A percentile compares a stretch with the other conserved stretches of the same genome.
Evolutionary conservation across 2,329 filamentous ascomycete genomes (phyloP).

Genomic region (Sporothrix luriei): DNA sequence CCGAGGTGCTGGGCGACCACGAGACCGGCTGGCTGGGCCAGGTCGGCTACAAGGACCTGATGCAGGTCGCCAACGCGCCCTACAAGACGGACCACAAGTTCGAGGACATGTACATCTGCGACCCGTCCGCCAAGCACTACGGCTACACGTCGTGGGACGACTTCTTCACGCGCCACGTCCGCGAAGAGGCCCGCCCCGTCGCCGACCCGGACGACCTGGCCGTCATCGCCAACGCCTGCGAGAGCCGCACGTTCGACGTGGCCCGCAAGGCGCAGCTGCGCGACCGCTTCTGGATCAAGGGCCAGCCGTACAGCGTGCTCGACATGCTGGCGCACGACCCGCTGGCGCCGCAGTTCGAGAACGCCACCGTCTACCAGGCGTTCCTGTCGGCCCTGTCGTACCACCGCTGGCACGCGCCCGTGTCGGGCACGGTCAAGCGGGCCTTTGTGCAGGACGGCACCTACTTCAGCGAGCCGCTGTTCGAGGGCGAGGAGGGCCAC

Average conservation of each 20-base stretch:
- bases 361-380: conserved; percentile 70
- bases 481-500: conserved; percentile 39
- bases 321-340: conserved; percentile 65
- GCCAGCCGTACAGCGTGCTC: conserved; percentile 65
- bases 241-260: conserved; percentile 61
- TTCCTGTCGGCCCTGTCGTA: conserved; percentile 69
- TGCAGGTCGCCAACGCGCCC: conserved; percentile 55
- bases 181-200: conserved; percentile 59
- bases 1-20: conserved; percentile 51
- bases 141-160: conserved; percentile 69
- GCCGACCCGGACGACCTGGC: conserved; percentile 56
- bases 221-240: conserved; percentile 65
- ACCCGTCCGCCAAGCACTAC: conserved; percentile 55
- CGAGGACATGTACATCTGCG: conserved; percentile 63
- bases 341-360: conserved; percentile 57
- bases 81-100: conserved; percentile 51
- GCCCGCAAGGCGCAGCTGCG: conserved; percentile 54
- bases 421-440: conserved; percentile 62
- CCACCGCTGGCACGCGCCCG: conserved; percentile 72
- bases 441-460: conserved; percentile 64
- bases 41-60: conserved; percentile 52
- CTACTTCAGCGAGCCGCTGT: conserved; percentile 65
- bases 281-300: conserved; percentile 69
- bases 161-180: conserved; percentile 67
- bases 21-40: conserved; percentile 59